These are phyloP conservation scores for Acrasis kona DNA, from an alignment of 78 protist species.

Conservation along the genomic window DNA sequence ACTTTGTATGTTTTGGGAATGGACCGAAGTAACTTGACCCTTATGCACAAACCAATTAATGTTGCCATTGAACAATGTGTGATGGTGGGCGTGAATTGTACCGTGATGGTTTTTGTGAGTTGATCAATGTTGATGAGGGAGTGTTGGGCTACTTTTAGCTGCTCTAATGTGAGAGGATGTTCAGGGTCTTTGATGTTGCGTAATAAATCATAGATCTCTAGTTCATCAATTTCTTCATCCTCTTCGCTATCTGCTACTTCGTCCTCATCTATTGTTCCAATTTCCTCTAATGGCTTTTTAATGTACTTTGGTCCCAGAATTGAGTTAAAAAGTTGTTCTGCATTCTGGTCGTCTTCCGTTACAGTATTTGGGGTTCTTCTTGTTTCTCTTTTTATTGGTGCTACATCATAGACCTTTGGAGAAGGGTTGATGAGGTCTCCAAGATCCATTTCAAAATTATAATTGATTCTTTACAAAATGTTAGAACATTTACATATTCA, in stretches of 20 bases:
- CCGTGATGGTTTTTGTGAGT: background rate
- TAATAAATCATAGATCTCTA: slow-evolving; percentile 37
- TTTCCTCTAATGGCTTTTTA: background rate
- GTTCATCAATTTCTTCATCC: slow-evolving; percentile 27
- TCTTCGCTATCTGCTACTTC: background rate
- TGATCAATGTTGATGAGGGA: slow-evolving; percentile 31
- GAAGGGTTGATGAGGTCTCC: slow-evolving; percentile 22
- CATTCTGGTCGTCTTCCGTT: too few relatives aligned
- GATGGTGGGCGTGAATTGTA: slow-evolving; percentile 79
- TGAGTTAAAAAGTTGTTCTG: too few relatives aligned
- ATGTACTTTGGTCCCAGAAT: background rate
- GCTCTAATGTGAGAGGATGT: slow-evolving; percentile 86
- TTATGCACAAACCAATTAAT: slow-evolving; percentile 76
- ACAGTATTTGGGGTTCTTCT: too few relatives aligned
- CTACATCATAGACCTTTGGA: slow-evolving; percentile 4
- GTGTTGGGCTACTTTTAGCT: slow-evolving; percentile 44
- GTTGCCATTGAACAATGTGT: slow-evolving; percentile 88
- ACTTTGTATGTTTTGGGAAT: slow-evolving; percentile 68
- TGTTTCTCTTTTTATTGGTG: too few relatives aligned
- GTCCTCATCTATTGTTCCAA: background rate
- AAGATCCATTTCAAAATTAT: background rate
- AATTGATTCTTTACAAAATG: slow-evolving; percentile 7
- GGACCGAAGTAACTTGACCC: slow-evolving; percentile 62
- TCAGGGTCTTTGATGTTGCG: slow-evolving; percentile 84
- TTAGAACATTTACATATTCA: background rate